Evolutionary conservation across 2,329 filamentous ascomycete genomes (phyloP).

Genomic region (Triangularia verruculosa): DNA sequence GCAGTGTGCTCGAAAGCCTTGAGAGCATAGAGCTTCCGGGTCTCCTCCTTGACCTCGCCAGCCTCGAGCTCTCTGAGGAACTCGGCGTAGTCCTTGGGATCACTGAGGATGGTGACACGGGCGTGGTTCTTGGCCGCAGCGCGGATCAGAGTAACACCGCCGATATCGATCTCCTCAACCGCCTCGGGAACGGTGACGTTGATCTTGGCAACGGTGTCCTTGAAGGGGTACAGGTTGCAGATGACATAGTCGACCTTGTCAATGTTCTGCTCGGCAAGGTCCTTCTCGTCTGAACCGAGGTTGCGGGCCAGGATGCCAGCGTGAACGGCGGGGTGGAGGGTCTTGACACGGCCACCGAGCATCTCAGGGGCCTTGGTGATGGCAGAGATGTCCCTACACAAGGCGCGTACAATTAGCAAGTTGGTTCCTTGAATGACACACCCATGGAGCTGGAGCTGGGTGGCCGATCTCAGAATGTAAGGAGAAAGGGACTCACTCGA

Average conservation of each 20-base stretch:
- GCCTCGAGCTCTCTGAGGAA: constrained; percentile 88
- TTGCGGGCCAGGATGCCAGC: constrained; percentile 90
- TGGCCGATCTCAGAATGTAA: not conserved
- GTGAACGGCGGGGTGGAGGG: constrained; percentile 89
- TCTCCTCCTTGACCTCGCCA: constrained; percentile 81
- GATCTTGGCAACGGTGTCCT: constrained; percentile 94
- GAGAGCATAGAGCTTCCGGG: constrained; percentile 83
- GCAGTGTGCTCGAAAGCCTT: constrained; percentile 99
- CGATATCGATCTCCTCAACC: constrained; percentile 98
- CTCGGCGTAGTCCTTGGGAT: constrained; percentile 88
- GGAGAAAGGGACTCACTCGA: constrained; percentile 66
- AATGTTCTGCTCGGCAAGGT: constrained; percentile 92
- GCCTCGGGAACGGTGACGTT: constrained; percentile 96
- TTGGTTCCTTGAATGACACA: not conserved
- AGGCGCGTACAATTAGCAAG: constrained; percentile 2
- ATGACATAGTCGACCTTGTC: constrained; percentile 93
- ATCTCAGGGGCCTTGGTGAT: constrained; percentile 98
- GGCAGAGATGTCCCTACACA: constrained; percentile 83
- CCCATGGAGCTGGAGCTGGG: not conserved
- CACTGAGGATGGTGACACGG: constrained; percentile 91
- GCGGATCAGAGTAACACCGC: constrained; percentile 91
- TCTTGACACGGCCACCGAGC: constrained; percentile 83
- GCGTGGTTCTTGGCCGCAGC: constrained; percentile 98
- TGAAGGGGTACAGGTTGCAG: constrained; percentile 99
- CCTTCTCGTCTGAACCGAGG: constrained; percentile 93